Evolutionary conservation across 495 filamentous ascomycete genomes (phyloP).

Genomic region (Cudoniella acicularis): DNA sequence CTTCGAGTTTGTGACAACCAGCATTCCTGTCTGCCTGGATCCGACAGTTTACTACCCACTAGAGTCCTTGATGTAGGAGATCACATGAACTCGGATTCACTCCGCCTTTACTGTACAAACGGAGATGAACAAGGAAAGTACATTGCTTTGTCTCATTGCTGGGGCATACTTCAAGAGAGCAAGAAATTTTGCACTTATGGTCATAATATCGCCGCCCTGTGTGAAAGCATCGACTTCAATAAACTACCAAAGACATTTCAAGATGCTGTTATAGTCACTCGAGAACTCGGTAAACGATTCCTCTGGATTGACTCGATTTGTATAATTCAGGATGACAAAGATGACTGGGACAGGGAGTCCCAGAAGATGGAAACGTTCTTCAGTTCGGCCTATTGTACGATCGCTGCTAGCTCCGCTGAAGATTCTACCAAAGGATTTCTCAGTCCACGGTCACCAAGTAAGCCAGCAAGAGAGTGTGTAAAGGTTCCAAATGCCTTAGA

Average conservation of each 20-base stretch:
- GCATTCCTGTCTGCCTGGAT: background rate
- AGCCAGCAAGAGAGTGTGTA: background rate
- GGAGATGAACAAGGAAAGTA: background rate
- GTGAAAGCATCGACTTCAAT: background rate
- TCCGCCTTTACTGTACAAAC: background rate
- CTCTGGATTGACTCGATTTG: background rate
- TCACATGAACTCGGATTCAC: background rate
- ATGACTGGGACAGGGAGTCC: conserved; percentile 20
- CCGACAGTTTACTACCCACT: background rate
- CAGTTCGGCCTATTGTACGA: conserved; percentile 12
- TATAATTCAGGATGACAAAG: background rate
- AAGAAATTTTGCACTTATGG: background rate
- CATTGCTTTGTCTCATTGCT: conserved; percentile 3
- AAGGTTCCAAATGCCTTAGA: background rate
- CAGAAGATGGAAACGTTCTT: conserved; percentile 16
- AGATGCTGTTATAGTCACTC: conserved; percentile 7
- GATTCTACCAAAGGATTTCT: conserved; percentile 18
- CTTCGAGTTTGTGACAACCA: background rate
- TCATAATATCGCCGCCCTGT: background rate
- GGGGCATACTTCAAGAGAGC: background rate
- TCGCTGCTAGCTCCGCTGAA: conserved; percentile 20
- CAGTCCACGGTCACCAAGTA: background rate
- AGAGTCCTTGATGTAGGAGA: background rate
- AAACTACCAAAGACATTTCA: conserved; percentile 9
- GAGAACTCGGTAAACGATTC: background rate